Percentiles rank a stretch among this genome's conserved stretches.
phyloP scores from a whole-genome alignment of 179 eudicot species.

The Carnegiea gigantea region DNA sequence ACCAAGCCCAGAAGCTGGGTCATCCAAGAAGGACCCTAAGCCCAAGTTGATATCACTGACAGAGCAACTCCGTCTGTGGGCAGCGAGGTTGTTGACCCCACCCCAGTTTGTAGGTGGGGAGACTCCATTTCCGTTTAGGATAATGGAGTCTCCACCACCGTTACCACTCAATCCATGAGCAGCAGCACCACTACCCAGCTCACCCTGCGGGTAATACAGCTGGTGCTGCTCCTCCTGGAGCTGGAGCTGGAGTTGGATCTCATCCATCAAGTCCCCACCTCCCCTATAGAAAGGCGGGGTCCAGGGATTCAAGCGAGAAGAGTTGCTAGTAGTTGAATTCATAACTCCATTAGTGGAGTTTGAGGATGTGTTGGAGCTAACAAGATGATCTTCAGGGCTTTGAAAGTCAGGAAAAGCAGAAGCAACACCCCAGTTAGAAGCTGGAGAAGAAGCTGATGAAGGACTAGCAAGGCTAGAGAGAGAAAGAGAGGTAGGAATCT shows the following conservation, averaged over 20 bases:
- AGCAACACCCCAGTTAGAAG: slow-evolving; percentile 29
- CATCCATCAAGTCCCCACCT: slow-evolving; percentile 52
- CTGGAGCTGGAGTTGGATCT: slow-evolving; percentile 69
- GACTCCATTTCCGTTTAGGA: slow-evolving; percentile 1
- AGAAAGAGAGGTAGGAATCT: slow-evolving; percentile 52
- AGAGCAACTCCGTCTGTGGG: slow-evolving; percentile 68
- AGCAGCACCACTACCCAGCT: slow-evolving; percentile 18
- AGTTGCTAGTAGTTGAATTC: not conserved
- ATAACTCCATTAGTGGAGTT: not conserved
- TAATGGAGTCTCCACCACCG: slow-evolving; percentile 17
- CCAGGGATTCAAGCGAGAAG: slow-evolving; percentile 44
- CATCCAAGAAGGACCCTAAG: slow-evolving; percentile 32
- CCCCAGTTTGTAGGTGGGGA: slow-evolving; percentile 16
- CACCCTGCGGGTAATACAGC: slow-evolving; percentile 34
- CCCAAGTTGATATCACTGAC: slow-evolving; percentile 55
- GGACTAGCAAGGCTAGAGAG: slow-evolving; percentile 38
- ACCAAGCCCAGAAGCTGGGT: slow-evolving; percentile 46
- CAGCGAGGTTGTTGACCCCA: slow-evolving; percentile 7
- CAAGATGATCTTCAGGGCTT: slow-evolving; percentile 33
- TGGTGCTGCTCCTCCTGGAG: slow-evolving; percentile 50
- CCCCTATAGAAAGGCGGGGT: slow-evolving; percentile 50
- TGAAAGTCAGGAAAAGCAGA: slow-evolving; percentile 46
- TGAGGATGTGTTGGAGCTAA: slow-evolving; percentile 21
- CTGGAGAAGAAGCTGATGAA: slow-evolving; percentile 25
- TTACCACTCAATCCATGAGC: not conserved